Percentiles rank a stretch among this genome's conserved stretches.
Evolutionary conservation across 2,329 filamentous ascomycete genomes (phyloP).

Genomic region (Fusarium sp.): DNA sequence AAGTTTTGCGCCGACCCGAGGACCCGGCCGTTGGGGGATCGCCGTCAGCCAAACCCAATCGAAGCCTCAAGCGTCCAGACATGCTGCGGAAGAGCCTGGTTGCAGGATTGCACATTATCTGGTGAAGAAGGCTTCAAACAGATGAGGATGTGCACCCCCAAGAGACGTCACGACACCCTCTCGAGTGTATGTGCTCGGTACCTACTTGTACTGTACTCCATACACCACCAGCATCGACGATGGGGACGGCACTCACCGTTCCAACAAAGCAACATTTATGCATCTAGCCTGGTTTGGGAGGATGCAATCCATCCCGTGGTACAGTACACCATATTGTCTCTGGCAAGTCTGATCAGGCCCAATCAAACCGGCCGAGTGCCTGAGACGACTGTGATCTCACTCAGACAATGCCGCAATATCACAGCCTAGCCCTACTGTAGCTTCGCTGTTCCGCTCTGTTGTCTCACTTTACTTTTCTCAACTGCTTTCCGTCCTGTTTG

Average conservation of each 20-base stretch:
- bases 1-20: conserved; percentile 17
- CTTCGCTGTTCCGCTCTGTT: conserved; percentile 10
- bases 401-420: conserved; percentile 3
- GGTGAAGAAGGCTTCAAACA: not conserved
- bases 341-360: conserved; percentile 10
- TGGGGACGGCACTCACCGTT: conserved; percentile 1
- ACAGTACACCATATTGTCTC: conserved; percentile 1
- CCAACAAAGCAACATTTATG: conserved; percentile 2
- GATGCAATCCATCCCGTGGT: conserved; percentile 3
- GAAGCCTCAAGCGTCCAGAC: not conserved
- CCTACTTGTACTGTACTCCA: not conserved
- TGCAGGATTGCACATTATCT: not conserved
- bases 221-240: conserved; percentile 4
- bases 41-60: conserved; percentile 1
- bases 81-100: not conserved
- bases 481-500: conserved; percentile 1
- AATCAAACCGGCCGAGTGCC: conserved; percentile 34
- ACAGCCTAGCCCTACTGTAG: not conserved
- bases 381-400: conserved; percentile 15
- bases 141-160: not conserved
- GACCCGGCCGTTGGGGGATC: conserved; percentile 27
- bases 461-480: conserved; percentile 29
- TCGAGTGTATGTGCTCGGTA: not conserved
- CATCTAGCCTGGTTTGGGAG: conserved; percentile 11
- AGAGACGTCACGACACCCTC: not conserved